phyloP scores from a whole-genome alignment of 1,284 basidiomycete species.

The Caloboletus inedulis region DNA sequence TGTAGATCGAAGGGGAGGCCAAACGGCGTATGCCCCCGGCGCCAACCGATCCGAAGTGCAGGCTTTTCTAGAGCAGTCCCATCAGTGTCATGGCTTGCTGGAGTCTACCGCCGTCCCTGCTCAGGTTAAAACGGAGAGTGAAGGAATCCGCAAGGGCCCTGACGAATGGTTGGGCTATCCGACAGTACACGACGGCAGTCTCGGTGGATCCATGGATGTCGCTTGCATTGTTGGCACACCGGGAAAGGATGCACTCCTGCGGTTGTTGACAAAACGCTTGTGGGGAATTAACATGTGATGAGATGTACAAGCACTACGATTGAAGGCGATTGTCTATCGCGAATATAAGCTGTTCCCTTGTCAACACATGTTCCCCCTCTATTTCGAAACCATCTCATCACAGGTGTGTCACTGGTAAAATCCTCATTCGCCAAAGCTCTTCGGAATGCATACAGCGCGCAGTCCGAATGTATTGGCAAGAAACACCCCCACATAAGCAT shows the following conservation, averaged over 20 bases:
- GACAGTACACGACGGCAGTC: conserved; percentile 19
- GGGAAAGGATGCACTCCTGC: conserved; percentile 48
- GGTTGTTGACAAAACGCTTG: conserved; percentile 49
- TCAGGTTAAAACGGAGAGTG: conserved; percentile 47
- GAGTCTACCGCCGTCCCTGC: conserved; percentile 54
- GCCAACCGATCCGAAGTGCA: conserved; percentile 62
- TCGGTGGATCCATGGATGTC: conserved; percentile 40
- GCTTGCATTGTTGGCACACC: conserved; percentile 56
- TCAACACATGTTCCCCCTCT: background rate
- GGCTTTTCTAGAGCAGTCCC: conserved; percentile 43
- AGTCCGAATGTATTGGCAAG: background rate
- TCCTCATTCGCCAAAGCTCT: background rate
- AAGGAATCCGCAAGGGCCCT: conserved; percentile 19
- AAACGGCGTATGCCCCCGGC: conserved; percentile 57
- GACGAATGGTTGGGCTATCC: conserved; percentile 22
- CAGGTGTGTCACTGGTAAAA: background rate
- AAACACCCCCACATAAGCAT: no score
- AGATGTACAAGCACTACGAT: background rate
- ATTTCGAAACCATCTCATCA: background rate
- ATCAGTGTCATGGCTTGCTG: conserved; percentile 37
- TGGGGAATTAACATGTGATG: conserved; percentile 43
- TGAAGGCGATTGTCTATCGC: background rate
- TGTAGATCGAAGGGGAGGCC: conserved; percentile 62
- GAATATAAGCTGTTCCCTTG: background rate
- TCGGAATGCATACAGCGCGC: background rate